These are phyloP conservation scores for Pythium rishiriense DNA, from an alignment of 352 stramenopile genomes.

Conservation along the genomic window DNA sequence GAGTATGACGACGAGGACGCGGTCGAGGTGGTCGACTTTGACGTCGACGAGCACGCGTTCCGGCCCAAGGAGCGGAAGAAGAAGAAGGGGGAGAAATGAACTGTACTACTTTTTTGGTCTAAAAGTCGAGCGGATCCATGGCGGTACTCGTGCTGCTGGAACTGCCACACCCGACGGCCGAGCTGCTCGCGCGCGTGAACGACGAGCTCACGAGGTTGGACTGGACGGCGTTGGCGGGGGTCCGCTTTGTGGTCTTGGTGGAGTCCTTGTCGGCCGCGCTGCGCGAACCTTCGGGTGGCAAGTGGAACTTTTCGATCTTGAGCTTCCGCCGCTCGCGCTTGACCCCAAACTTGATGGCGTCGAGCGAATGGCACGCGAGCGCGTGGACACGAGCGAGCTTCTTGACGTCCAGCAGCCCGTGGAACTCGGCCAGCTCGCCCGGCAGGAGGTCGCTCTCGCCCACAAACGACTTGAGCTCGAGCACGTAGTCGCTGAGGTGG, in stretches of 20 bases:
- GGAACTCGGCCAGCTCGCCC: conserved; percentile 57
- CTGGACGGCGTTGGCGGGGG: not conserved
- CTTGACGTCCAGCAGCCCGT: conserved; percentile 55
- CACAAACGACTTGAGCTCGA: conserved; percentile 60
- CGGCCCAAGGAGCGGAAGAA: conserved; percentile 37
- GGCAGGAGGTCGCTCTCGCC: conserved; percentile 59
- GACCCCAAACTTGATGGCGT: conserved; percentile 59
- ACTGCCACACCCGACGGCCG: conserved; percentile 5
- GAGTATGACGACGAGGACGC: conserved; percentile 32
- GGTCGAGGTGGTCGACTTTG: conserved; percentile 22
- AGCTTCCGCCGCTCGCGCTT: conserved; percentile 71
- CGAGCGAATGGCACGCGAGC: conserved; percentile 51
- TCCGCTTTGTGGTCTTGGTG: conserved; percentile 1
- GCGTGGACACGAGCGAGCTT: conserved; percentile 61
- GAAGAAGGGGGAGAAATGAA: conserved; percentile 11
- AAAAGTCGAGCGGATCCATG: conserved; percentile 27
- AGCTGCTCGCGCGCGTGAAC: conserved; percentile 8
- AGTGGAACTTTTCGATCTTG: conserved; percentile 79
- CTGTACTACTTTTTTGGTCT: not conserved
- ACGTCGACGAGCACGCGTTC: conserved; percentile 35
- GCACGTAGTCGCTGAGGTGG: conserved; percentile 55
- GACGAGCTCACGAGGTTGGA: conserved; percentile 31
- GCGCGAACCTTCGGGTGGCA: conserved; percentile 64
- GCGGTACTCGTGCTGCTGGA: not conserved
- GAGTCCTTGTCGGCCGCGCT: conserved; percentile 26